These are phyloP conservation scores for Lasiodiplodia gonubiensis DNA, from an alignment of 2,329 filamentous ascomycete genomes.

Conservation along the genomic window DNA sequence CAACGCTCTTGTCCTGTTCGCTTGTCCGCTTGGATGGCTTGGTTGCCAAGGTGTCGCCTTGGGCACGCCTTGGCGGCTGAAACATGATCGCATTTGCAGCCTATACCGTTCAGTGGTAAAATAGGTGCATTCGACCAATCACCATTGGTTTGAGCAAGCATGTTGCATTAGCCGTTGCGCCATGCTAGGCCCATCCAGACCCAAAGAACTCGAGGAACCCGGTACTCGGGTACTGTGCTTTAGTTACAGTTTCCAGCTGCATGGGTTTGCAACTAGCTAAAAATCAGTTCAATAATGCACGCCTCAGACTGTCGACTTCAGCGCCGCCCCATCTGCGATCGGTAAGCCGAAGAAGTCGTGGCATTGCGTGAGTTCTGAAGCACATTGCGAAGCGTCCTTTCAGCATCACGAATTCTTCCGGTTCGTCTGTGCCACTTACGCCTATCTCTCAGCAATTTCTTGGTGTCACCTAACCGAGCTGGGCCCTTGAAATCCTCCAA, in stretches of 20 bases:
- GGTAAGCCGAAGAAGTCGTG: neutral
- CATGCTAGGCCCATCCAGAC: neutral
- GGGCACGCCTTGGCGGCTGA: constrained; percentile 4
- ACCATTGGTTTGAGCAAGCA: neutral
- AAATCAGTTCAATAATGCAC: neutral
- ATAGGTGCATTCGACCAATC: neutral
- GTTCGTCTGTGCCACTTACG: neutral
- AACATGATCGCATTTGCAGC: neutral
- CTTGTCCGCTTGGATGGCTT: constrained; percentile 19
- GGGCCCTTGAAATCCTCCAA: neutral
- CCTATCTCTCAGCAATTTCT: constrained; percentile 20
- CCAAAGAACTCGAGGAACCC: neutral
- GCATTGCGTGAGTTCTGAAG: neutral
- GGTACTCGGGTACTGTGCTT: neutral
- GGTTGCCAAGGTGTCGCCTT: constrained; percentile 11
- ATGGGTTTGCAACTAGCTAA: too few relatives aligned
- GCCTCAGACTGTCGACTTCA: neutral
- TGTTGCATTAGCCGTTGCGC: neutral
- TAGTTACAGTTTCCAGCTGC: neutral
- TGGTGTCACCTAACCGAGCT: neutral
- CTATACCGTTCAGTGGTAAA: too few relatives aligned
- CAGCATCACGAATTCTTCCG: neutral
- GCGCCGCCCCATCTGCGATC: neutral
- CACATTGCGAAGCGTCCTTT: neutral
- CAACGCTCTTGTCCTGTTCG: constrained; percentile 10